phyloP scores from a whole-genome alignment of 192 early-diverging fungal genomes.

The Coemansia sp. region DNA sequence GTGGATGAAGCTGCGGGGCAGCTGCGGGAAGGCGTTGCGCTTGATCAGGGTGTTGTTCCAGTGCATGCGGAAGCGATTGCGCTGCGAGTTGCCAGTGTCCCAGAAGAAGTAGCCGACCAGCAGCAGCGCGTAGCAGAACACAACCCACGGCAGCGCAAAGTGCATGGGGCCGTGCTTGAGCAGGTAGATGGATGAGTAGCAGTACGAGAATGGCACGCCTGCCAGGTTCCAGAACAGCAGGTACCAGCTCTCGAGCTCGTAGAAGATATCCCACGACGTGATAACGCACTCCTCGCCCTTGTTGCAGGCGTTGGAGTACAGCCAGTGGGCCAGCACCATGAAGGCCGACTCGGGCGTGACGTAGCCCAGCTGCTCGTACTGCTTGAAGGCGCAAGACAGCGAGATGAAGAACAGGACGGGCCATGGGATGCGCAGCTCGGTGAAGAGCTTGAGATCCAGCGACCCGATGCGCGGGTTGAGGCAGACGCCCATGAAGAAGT shows the following conservation, averaged over 20 bases:
- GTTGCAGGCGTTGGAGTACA: conserved; percentile 86
- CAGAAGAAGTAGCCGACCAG: conserved; percentile 78
- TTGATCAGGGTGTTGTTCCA: conserved; percentile 57
- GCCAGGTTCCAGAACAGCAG: conserved; percentile 76
- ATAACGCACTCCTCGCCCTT: conserved; percentile 71
- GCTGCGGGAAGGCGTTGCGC: conserved; percentile 61
- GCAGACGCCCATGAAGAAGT: conserved; percentile 95
- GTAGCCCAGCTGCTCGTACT: conserved; percentile 73
- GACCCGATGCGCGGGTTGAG: conserved; percentile 87
- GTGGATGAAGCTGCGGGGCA: conserved; percentile 64
- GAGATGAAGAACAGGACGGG: conserved; percentile 69
- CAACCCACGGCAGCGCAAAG: conserved; percentile 53
- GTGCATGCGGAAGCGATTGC: conserved; percentile 81
- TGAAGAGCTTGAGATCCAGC: conserved; percentile 93
- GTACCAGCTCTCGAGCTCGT: conserved; percentile 69
- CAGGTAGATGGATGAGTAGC: conserved; percentile 86
- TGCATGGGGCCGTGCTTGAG: conserved; percentile 68
- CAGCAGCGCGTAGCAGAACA: conserved; percentile 53
- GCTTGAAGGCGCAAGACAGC: conserved; percentile 75
- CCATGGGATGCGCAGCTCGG: conserved; percentile 94
- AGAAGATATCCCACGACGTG: conserved; percentile 88
- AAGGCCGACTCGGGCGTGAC: conserved; percentile 79
- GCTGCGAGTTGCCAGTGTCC: conserved; percentile 87
- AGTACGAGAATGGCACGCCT: conserved; percentile 93
- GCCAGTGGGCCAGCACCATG: conserved; percentile 76